Percentiles rank a stretch among this genome's conserved stretches.
Conservation (phyloP, 345 rosid species). For the Pistacia integerrima region DNA sequence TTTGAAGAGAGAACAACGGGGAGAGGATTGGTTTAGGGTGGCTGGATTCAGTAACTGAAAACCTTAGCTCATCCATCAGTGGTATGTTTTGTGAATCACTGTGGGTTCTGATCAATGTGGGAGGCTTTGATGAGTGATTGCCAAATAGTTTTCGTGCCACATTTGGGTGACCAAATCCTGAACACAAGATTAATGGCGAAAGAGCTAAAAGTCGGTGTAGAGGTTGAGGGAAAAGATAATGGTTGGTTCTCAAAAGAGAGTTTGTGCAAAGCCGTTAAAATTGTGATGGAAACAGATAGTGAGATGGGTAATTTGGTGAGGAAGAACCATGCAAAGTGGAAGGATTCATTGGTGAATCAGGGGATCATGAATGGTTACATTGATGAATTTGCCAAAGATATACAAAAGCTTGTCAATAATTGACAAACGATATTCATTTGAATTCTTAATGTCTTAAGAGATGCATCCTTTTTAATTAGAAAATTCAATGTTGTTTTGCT, state of each 20-base stretch:
- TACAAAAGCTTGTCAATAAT: conserved; percentile 22
- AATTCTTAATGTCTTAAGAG: no score
- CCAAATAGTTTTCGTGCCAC: conserved; percentile 61
- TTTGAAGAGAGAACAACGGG: conserved; percentile 58
- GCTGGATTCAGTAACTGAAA: conserved; percentile 56
- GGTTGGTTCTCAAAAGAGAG: conserved; percentile 59
- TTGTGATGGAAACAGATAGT: conserved; percentile 51
- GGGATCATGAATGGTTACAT: conserved; percentile 41
- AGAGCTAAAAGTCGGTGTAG: conserved; percentile 60
- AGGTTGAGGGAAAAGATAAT: conserved; percentile 51
- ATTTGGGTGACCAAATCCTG: conserved; percentile 64
- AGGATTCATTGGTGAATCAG: conserved; percentile 24
- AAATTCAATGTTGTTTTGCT: no score
- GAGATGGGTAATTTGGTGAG: conserved; percentile 41
- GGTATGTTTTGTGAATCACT: conserved; percentile 74
- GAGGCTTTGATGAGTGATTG: conserved; percentile 62
- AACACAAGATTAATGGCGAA: conserved; percentile 53
- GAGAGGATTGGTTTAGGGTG: conserved; percentile 52
- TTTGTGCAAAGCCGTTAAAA: conserved; percentile 44
- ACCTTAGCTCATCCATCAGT: conserved; percentile 51
- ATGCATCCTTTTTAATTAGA: no score
- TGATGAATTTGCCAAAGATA: conserved; percentile 42
- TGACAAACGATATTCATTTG: not conserved
- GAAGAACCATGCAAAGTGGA: conserved; percentile 51
- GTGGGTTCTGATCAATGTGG: conserved; percentile 81